phyloP scores from a whole-genome alignment of 768 basidiomycete species.

The Udeniomyces megalosporus region DNA sequence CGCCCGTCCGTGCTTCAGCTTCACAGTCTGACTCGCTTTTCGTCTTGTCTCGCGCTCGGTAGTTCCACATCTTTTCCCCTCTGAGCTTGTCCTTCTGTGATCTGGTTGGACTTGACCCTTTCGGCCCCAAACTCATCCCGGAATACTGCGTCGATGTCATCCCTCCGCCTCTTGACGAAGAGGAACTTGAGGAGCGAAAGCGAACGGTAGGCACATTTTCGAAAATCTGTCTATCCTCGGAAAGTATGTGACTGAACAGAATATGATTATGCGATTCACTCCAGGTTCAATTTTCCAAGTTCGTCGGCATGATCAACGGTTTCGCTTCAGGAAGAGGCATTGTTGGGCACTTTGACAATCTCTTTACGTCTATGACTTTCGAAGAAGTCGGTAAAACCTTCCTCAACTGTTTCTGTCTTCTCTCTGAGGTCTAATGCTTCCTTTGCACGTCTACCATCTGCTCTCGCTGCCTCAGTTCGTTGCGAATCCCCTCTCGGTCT shows the following conservation, averaged over 20 bases:
- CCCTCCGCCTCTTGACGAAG: not conserved
- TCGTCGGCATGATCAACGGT: not conserved
- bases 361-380: too few species aligned
- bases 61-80: constrained; percentile 13
- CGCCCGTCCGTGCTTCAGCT: not conserved
- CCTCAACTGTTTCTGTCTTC: too few species aligned
- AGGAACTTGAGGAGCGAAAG: constrained; percentile 1
- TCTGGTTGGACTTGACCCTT: constrained; percentile 11
- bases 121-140: not conserved
- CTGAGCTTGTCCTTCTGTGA: not conserved
- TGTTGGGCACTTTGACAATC: not conserved
- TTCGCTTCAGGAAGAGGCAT: not conserved
- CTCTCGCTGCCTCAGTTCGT: not conserved
- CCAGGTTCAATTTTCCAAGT: not conserved
- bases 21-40: not conserved
- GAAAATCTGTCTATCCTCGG: too few species aligned
- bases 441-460: too few species aligned
- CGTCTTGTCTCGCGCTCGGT: not conserved
- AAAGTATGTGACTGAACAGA: not conserved
- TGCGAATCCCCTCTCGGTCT: not conserved
- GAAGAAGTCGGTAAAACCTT: too few species aligned
- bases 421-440: too few species aligned
- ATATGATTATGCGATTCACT: too few species aligned
- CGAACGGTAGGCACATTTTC: not conserved
- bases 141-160: constrained; percentile 5